Base-by-base conservation (phyloP, 2,329 filamentous ascomycete species). In the Graphium sp. region DNA sequence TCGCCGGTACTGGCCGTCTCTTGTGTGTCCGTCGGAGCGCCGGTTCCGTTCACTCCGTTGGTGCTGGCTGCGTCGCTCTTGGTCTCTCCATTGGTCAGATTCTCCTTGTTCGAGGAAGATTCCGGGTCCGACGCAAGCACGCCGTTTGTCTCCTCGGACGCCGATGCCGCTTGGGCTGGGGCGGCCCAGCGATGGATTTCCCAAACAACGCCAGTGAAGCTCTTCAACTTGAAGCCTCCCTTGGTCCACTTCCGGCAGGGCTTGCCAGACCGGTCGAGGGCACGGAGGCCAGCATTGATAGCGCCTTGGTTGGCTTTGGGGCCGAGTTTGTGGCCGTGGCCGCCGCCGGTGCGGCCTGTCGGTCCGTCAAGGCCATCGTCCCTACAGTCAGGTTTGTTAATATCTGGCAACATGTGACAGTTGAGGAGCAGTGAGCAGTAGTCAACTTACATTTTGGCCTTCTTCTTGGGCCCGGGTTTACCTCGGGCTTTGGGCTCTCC, bases 391-490 rank as follows among this genome's bases (percentile, higher is more conserved):
- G 47, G n/a, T n/a, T n/a, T n/a, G n/a, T n/a, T n/a, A 27, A 38
- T 29, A 36, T 30, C 21, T 33, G 32, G 19, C 22, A 29, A 31
- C 32, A 24, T 31, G 17, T 31, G 28, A 24, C 24, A 14, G 24
- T 18, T 20, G 6, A 30, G 18, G 21, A 24, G 11, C 23, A 30
- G 16, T 18, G 28, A 15, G 30, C 19, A 33, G 23, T 21, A 6
- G 23, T 19, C 18, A 18, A 77, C 84, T 58, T 77, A 94, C 87
- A 93, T 56, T 63, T 79, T 75, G 39, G 80, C 75, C 60, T 91
- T 93, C 71, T 94, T 93, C 69, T 94, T 95, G 0, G 87, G 87
- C 6, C 87, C 87, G 6, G 89, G 87, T 58, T 92, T 91, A 47
- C 79, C 79, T 47, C 81, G 63, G 31, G 74, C 62, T 52, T 80